phyloP scores from a whole-genome alignment of 306 rosid genomes.

The Rosa multiflora region DNA sequence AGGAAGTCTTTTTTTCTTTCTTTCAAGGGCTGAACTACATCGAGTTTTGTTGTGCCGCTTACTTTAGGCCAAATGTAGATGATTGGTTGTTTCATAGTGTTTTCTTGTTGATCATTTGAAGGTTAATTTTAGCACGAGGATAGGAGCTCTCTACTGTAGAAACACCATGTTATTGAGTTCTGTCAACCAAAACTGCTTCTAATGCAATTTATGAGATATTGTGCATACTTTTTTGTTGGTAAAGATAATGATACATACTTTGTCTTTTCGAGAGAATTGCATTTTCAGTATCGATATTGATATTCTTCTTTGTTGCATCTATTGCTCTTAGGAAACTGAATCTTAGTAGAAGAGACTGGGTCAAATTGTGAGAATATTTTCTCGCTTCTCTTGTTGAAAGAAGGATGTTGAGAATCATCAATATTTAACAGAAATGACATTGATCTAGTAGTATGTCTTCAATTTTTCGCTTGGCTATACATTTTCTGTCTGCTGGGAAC shows the following conservation, averaged over 20 bases:
- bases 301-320: neutral
- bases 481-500: too few relatives aligned
- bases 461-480: neutral
- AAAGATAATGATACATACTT: neutral
- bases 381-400: neutral
- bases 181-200: neutral
- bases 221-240: neutral
- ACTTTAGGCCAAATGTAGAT: neutral
- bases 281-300: neutral
- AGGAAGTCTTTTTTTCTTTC: constrained; percentile 16
- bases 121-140: neutral
- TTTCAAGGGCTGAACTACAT: neutral
- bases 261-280: neutral
- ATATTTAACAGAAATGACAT: neutral
- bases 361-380: neutral
- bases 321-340: neutral
- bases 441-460: neutral
- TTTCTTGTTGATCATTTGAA: neutral
- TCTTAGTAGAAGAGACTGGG: neutral
- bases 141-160: neutral
- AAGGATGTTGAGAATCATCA: neutral
- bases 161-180: neutral
- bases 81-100: neutral
- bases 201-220: neutral
- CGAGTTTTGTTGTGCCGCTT: neutral